Percentiles rank a stretch among this genome's conserved stretches.
Conservation (phyloP, 805 yeast species). For the Lachancea dasiensis region DNA sequence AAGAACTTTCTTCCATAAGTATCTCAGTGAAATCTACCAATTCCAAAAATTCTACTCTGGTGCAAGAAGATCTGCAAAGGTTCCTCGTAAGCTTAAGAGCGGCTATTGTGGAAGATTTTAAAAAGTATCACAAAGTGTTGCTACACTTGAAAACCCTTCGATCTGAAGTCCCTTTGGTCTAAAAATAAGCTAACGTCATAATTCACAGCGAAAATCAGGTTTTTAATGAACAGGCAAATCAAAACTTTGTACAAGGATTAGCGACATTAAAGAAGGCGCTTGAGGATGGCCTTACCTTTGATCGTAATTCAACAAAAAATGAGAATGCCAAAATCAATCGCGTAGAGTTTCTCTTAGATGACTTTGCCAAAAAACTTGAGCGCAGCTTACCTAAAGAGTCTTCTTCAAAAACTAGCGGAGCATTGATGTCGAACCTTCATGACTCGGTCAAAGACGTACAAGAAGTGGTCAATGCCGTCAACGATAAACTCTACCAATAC, state of each 20-base stretch:
- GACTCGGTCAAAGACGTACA: neutral
- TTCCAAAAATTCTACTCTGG: neutral
- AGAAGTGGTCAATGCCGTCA: neutral
- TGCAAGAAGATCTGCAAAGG: neutral
- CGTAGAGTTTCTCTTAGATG: neutral
- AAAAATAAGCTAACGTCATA: slow-evolving; percentile 2
- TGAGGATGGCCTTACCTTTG: slow-evolving; percentile 5
- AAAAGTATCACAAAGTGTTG: slow-evolving; percentile 1
- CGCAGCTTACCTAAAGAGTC: slow-evolving; percentile 1
- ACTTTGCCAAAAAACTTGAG: slow-evolving; percentile 1
- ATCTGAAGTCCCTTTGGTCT: neutral
- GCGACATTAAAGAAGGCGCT: slow-evolving; percentile 8
- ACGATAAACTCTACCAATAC: slow-evolving; percentile 5
- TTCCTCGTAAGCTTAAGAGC: neutral
- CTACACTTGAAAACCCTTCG: slow-evolving; percentile 1
- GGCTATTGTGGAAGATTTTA: slow-evolving; percentile 1
- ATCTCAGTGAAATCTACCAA: neutral
- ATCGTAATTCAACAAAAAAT: neutral
- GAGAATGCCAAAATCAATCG: slow-evolving; percentile 2
- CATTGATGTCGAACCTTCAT: too few species aligned
- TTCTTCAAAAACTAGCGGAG: too few species aligned
- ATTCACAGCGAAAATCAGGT: slow-evolving; percentile 2
- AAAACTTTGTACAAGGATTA: neutral
- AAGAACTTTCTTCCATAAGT: neutral
- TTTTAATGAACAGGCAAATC: slow-evolving; percentile 2